phyloP scores from a whole-genome alignment of 2,329 filamentous ascomycete genomes.

The Alternaria triticina region DNA sequence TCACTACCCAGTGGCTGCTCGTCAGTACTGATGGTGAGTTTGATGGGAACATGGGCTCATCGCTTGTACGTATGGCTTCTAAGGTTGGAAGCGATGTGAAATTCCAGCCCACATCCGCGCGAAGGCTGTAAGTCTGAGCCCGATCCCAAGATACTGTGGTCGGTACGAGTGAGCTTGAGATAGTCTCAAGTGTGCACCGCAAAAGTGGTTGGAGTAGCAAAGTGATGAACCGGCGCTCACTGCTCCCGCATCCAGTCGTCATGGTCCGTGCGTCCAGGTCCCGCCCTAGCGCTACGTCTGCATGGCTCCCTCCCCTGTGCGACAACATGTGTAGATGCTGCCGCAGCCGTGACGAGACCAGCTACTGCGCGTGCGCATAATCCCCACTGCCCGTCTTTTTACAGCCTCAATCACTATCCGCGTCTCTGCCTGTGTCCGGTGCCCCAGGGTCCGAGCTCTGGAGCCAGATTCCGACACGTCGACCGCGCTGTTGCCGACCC shows the following conservation, averaged over 20 bases:
- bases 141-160: too few relatives aligned
- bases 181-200: neutral
- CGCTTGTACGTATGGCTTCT: neutral
- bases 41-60: neutral
- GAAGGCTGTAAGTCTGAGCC: neutral
- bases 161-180: neutral
- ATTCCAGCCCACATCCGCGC: neutral
- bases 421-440: slow-evolving; percentile 6
- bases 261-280: slow-evolving; percentile 11
- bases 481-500: slow-evolving; percentile 29
- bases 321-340: slow-evolving; percentile 11
- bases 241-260: slow-evolving; percentile 6
- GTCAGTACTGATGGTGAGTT: neutral
- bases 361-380: slow-evolving; percentile 5
- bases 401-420: neutral
- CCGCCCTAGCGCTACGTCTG: slow-evolving; percentile 19
- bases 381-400: slow-evolving; percentile 1
- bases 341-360: slow-evolving; percentile 5
- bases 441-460: slow-evolving; percentile 28
- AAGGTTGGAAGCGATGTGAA: neutral
- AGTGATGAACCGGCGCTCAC: neutral
- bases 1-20: neutral
- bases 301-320: slow-evolving; percentile 14
- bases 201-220: neutral
- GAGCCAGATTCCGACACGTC: slow-evolving; percentile 29